Evolutionary conservation across 371 early-diverging fungal genomes (phyloP).

Genomic region (Mortierella sp.): DNA sequence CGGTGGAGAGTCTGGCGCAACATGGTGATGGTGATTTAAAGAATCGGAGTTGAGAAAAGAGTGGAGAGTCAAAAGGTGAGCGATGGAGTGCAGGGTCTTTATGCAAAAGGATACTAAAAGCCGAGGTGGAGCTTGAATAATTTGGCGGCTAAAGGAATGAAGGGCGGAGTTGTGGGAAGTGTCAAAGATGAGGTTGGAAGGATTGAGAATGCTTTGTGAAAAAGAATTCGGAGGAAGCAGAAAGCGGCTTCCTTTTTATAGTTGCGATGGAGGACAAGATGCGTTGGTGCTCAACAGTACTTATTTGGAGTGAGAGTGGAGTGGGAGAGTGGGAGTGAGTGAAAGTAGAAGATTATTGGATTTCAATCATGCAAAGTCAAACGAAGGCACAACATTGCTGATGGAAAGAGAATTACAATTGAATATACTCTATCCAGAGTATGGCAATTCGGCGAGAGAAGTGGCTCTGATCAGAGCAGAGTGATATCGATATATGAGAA

Average conservation of each 20-base stretch:
- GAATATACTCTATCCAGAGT: not conserved
- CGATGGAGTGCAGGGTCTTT: not conserved
- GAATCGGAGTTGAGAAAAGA: not conserved
- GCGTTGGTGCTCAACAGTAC: not conserved
- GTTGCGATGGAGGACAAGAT: not conserved
- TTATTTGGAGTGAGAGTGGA: too few relatives aligned
- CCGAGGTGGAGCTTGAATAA: not conserved
- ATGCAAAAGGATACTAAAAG: not conserved
- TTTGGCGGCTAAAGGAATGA: not conserved
- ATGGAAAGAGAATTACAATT: too few relatives aligned
- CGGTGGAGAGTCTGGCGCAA: constrained; percentile 41
- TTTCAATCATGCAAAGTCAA: not conserved
- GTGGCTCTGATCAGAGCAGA: not conserved
- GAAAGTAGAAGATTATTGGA: not conserved
- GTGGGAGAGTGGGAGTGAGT: not conserved
- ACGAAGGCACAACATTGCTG: not conserved
- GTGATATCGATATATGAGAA: not conserved
- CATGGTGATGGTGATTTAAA: constrained; percentile 16
- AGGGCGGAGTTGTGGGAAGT: not conserved
- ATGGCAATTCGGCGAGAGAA: not conserved
- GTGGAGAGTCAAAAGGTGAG: not conserved
- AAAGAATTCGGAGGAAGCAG: not conserved
- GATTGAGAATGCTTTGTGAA: not conserved
- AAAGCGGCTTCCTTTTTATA: constrained; percentile 4
- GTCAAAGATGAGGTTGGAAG: too few relatives aligned